Evolutionary conservation across 2,329 filamentous ascomycete species (phyloP).

Genomic region (Trichophyton mentagrophytes): DNA sequence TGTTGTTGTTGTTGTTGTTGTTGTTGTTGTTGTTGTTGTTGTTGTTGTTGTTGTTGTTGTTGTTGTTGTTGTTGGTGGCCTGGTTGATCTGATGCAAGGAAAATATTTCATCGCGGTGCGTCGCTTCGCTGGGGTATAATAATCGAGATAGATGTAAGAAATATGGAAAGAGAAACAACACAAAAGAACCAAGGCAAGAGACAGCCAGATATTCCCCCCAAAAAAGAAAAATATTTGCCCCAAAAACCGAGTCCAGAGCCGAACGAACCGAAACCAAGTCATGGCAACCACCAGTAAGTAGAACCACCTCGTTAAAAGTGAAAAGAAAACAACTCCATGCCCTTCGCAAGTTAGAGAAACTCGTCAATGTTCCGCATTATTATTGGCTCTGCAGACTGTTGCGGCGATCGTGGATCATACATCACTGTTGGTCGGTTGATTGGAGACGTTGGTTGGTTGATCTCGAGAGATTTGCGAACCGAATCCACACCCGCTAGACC

Average conservation of each 20-base stretch:
- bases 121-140: slow-evolving; percentile 2
- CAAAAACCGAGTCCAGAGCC: neutral
- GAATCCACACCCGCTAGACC: slow-evolving; percentile 2
- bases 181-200: neutral
- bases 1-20: no score
- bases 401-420: slow-evolving; percentile 31
- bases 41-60: no score
- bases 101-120: neutral
- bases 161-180: neutral
- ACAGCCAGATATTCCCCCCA: neutral
- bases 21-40: no score
- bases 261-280: neutral
- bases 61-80: neutral
- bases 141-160: neutral
- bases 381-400: slow-evolving; percentile 26
- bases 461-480: neutral
- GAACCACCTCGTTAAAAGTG: neutral
- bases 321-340: neutral
- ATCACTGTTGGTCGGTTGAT: slow-evolving; percentile 7
- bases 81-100: neutral
- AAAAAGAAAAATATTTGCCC: no score
- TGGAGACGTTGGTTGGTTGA: slow-evolving; percentile 1
- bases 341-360: slow-evolving; percentile 24
- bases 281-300: neutral
- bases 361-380: slow-evolving; percentile 36